Base-by-base conservation (phyloP, 805 yeast genomes). In the Myxozyma nipponensis region DNA sequence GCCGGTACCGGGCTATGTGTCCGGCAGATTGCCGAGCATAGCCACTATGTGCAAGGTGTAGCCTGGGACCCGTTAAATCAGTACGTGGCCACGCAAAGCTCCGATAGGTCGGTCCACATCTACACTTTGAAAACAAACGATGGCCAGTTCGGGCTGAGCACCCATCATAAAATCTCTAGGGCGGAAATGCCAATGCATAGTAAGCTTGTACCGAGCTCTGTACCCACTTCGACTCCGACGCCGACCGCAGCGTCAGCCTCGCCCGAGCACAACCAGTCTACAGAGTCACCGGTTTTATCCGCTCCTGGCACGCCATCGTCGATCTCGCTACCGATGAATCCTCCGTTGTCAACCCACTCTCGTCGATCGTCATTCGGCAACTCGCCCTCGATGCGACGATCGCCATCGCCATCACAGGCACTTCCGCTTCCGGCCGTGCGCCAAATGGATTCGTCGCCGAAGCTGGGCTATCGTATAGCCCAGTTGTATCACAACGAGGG, bases 41-140 rank as follows among this genome's bases (percentile, higher is more conserved):
- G 73, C 42, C 96, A 90, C 66, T 91, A 87, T 61, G 95, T 93
- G 2, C 99, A 93, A 68, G 99, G 99, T 2, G 91, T 93, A 3
- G 74, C 84, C 0, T 93, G 98, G 98, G 98, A 93, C 65, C 98
- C 98, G 5, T 64, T 72, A 47, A 81, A 84, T 56, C 79, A 84
- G 65, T 87, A 68, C 58, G 67, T 93, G 3, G 87, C 90, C 0
- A 84, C 96, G 4, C 96, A 90, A 66, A 81, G 93, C 23, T 95
- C 96, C 10, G 98, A 93, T 68, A 71, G 96, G 52, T 75, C 87
- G 1, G 82, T 91, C 10, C 82, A 81, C 56, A 71, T 93, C n/a
- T 86, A 86, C 65, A 69, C 73, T 19, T 63, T 81, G 36, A 65
- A 60, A 34, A 53, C 63, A 2, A 62, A 61, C 28, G 67, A 62